Base-by-base conservation (phyloP, 2,329 filamentous ascomycete genomes). In the Colletotrichum sp. region DNA sequence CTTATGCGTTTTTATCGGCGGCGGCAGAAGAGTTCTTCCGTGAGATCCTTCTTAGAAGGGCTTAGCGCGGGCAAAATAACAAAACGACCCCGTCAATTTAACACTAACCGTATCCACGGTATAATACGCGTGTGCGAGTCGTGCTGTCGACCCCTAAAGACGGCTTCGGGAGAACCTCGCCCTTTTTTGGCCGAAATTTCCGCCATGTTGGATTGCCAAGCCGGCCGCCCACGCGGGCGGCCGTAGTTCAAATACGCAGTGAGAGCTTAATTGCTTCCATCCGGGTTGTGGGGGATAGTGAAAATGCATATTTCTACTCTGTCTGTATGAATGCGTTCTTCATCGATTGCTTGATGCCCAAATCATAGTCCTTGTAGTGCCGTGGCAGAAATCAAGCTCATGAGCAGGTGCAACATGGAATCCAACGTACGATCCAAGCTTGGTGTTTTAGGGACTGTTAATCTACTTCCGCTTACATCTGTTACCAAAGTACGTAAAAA, bases 401-500 rank as follows among this genome's bases (percentile, higher is more conserved):
- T 7, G 18, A 4, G n/a, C 18, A 21, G 5, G 4, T 12, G 3
- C 10, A 21, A 21, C 18, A 49, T 9, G 44, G 6, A 49, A 10
- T 49, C 6, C 39, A 10, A 49, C 2, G 18, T 49, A 12, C 5
- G 18, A 12, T n/a, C 39, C 10, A 49, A 8, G 18, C 18, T 49
- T n/a, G 5, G 0, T n/a, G 18, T 49, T n/a, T n/a, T 10, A 1
- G 18, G n/a, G 18, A n/a, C 39, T 49, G 36, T n/a, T 5, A 18
- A 5, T 10, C 5, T 9, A n/a, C n/a, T 12, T n/a, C n/a, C 9
- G 2, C 44, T 13, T 6, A 2, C 18, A 4, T 7, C 44, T 49
- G 10, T 2, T 49, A 21, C n/a, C 3, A 49, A 12, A 6, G 0
- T 21, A 12, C 10, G 3, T n/a, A 1, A 4, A 7, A 8, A 7